Evolutionary conservation across 305 asterid species (phyloP), one percentile per base, ranked within the genome.

Genomic region (Fraxinus platypoda): DNA sequence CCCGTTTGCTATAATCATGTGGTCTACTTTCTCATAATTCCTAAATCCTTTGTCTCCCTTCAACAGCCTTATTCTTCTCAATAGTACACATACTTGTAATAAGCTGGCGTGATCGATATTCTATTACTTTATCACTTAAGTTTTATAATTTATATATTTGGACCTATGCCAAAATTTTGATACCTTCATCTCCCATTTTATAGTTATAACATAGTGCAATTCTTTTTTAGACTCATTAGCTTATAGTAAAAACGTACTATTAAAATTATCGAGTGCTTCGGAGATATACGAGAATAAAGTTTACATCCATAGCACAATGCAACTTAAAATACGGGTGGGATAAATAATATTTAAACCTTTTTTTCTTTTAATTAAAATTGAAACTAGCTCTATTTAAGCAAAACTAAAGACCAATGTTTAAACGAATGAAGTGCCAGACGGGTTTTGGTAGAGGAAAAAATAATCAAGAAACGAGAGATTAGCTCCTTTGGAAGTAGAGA

Each of bases 1-100:
- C 74, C 87, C 80, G 81, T 86, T 86, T 88, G 88, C 81, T 83
- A 81, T 90, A 90, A 92, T 92, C 91, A 92, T 91, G 81, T 78
- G 91, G 92, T 92, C 93, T 88, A 82, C 86, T 88, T 92, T 89
- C 77, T 77, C 84, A 91, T 84, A 73, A 88, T 84, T 90, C 80
- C 35, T 33, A 66, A 38, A n/a, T 62, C 74, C 46, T 37, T 84
- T 78, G 41, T 78, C 83, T 79, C 82, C 80, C 78, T 35, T 59
- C 81, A 49, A 82, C 9, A 78, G 2, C 80, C 66, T 81, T 59
- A 37, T 62, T 82, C n/a, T n/a, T 76, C 76, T 68, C n/a, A 28
- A 74, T n/a, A 62, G 31, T 62, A 21, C 71, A 62, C 25, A 62
- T 62, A 3, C 71, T 5, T 43, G 23, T 19, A 76, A 76, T 4